phyloP scores from a whole-genome alignment of 2,329 filamentous ascomycete genomes.

The Lachnellula cervina region DNA sequence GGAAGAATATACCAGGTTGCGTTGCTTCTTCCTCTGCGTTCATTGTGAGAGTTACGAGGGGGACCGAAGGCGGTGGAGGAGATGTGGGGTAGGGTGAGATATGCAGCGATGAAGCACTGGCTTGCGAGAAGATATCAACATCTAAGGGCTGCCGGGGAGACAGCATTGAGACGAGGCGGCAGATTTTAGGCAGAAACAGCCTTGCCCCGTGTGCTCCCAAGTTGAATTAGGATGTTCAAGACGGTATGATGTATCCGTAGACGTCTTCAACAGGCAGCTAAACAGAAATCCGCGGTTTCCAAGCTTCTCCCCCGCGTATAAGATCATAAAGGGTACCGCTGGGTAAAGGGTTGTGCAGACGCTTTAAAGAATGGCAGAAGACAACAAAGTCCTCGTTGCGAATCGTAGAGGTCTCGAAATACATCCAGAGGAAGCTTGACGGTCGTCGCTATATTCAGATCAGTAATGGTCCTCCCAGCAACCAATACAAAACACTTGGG shows the following conservation, averaged over 20 bases:
- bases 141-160: not conserved
- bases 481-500: conserved; percentile 8
- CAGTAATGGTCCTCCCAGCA: conserved; percentile 26
- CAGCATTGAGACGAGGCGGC: not conserved
- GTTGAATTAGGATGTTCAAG: not conserved
- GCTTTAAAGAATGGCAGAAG: conserved; percentile 22
- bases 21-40: conserved; percentile 28
- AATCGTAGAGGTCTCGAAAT: conserved; percentile 3
- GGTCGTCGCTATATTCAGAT: conserved; percentile 15
- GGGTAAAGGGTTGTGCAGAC: not conserved
- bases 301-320: not conserved
- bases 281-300: not conserved
- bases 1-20: conserved; percentile 26
- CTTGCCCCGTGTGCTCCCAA: not conserved
- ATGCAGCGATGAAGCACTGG: conserved; percentile 7
- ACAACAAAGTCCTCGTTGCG: conserved; percentile 16
- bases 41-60: conserved; percentile 3
- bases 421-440: conserved; percentile 14
- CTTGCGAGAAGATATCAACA: not conserved
- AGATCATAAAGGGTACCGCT: not conserved
- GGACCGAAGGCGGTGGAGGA: not conserved
- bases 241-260: not conserved
- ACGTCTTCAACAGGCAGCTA: not conserved
- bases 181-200: not conserved
- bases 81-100: conserved; percentile 5